Evolutionary conservation across 2,329 filamentous ascomycete species (phyloP), one percentile per base, ranked within the genome.

Genomic region (Samsoniella hepiali): DNA sequence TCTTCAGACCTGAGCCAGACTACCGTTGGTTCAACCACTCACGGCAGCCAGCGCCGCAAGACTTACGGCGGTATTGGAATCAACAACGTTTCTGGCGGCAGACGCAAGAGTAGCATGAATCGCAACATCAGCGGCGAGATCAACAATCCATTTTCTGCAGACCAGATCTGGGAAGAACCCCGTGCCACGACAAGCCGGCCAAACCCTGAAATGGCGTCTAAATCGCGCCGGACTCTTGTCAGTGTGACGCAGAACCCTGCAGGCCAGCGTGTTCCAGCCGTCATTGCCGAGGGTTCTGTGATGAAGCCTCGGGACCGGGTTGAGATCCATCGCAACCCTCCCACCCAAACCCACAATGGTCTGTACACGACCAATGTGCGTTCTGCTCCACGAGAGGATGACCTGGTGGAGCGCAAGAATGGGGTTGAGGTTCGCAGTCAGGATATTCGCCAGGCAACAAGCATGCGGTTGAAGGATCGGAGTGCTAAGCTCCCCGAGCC

Each of bases 111-210:
- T 70, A 89, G 87, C 69, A 81, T 85, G 69, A 88, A 85, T 74
- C 83, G 90, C 65, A 90, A 90, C 68, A 83, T 88, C 70, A 92
- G 88, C 72, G 88, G 88, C 27, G 87, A 90, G 70, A 77, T 88
- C 64, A 79, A 84, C 68, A 84, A 81, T 61, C 84, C 87, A 1
- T 93, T 91, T 72, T 89, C 88, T 1, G 86, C 88, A 40, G 89
- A 93, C 72, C 88, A 91, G 71, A 93, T 97, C 65, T 97, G 92
- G 82, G 93, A 97, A 74, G 94, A 97, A 72, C 90, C 91, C 1
- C 86, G 90, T 70, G 80, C 73, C 17, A 66, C 67, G 15, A 57
- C 65, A 31, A 47, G 22, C 29, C 54, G 40, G 15, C 13, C 47
- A 63, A 50, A 68, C 15, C 49, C 77, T 27, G 76, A 77, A 63